Evolutionary conservation across 2,329 filamentous ascomycete genomes (phyloP).

Genomic region (Penicillium hordei): DNA sequence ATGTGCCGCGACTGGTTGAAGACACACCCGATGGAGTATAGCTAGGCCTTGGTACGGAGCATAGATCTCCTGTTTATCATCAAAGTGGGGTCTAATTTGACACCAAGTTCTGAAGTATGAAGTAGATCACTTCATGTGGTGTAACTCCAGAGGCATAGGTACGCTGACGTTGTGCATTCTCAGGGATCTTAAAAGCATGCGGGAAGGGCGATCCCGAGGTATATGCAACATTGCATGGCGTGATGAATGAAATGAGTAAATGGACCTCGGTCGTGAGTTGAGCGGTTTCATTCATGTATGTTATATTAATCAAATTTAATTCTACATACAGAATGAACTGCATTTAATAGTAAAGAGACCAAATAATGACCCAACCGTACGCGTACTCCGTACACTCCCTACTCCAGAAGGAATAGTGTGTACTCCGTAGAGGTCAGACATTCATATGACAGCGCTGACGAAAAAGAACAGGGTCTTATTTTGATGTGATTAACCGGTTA

Average conservation of each 20-base stretch:
- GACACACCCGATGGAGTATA: neutral
- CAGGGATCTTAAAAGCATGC: constrained; percentile 13
- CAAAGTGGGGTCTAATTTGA: neutral
- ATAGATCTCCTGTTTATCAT: neutral
- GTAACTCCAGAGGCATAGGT: neutral
- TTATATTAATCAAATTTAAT: neutral
- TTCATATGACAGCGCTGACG: constrained; percentile 24
- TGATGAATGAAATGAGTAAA: constrained; percentile 21
- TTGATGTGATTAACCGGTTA: neutral
- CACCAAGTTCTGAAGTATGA: neutral
- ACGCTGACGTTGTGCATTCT: constrained; percentile 16
- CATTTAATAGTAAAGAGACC: neutral
- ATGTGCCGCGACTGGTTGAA: neutral
- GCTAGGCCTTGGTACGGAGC: neutral
- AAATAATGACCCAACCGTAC: neutral
- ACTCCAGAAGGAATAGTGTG: neutral
- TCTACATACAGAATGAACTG: too few relatives aligned
- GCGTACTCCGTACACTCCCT: neutral
- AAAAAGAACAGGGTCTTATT: constrained; percentile 16
- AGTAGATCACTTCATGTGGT: neutral
- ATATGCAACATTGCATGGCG: constrained; percentile 13
- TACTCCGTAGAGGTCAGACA: neutral
- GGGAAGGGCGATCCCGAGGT: constrained; percentile 22
- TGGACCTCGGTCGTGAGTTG: neutral
- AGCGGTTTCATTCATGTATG: neutral